phyloP scores from a whole-genome alignment of 2,329 filamentous ascomycete species.

The Myotisia sp. region DNA sequence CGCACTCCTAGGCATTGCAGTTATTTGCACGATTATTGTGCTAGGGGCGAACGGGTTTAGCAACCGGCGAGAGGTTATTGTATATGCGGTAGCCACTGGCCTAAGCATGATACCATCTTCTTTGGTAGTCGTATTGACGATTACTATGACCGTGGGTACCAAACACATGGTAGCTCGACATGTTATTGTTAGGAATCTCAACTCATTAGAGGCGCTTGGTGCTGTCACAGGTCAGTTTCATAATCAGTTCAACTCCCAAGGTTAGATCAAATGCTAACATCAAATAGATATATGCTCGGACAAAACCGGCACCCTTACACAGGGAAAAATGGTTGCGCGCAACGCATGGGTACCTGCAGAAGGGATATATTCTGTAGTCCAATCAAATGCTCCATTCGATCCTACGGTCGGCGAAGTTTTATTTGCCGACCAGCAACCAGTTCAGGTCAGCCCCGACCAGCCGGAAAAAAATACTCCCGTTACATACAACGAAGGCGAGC shows the following conservation, averaged over 20 bases:
- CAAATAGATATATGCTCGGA: conserved; percentile 39
- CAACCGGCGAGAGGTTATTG: conserved; percentile 44
- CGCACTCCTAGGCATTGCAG: conserved; percentile 50
- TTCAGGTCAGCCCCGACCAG: conserved; percentile 16
- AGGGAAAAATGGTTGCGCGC: conserved; percentile 49
- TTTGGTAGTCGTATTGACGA: conserved; percentile 51
- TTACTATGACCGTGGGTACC: conserved; percentile 50
- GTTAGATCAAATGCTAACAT: neutral
- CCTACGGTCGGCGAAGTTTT: conserved; percentile 38
- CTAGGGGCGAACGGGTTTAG: conserved; percentile 48
- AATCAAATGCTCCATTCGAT: conserved; percentile 42
- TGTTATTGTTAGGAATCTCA: conserved; percentile 44
- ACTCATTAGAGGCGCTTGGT: conserved; percentile 45
- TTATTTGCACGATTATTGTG: conserved; percentile 55
- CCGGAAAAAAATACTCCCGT: conserved; percentile 14
- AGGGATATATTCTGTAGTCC: conserved; percentile 44
- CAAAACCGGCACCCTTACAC: conserved; percentile 47
- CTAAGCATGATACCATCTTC: conserved; percentile 49
- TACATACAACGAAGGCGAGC: conserved; percentile 25
- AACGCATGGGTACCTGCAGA: conserved; percentile 44
- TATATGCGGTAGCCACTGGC: conserved; percentile 47
- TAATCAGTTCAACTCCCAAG: neutral
- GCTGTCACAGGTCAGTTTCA: conserved; percentile 35
- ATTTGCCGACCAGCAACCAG: conserved; percentile 22
- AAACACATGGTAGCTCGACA: conserved; percentile 42